These are phyloP conservation scores for Fusarium gaditjirri DNA, from an alignment of 2,329 filamentous ascomycete species.

Conservation along the genomic window DNA sequence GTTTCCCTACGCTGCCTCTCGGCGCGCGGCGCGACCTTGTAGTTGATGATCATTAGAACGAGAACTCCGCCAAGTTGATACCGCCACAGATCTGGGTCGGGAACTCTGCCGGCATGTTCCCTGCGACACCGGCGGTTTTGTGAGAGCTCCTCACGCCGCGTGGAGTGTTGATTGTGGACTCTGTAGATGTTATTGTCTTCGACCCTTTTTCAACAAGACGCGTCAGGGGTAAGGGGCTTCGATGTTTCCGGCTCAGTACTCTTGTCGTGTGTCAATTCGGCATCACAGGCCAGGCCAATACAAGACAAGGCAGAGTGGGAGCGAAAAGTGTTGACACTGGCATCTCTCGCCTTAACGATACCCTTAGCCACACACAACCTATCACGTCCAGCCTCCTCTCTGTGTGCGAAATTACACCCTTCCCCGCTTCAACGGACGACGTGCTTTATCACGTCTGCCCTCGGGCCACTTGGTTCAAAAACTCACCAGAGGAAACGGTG, in stretches of 20 bases:
- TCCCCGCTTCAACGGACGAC: constrained; percentile 31
- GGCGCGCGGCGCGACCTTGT: neutral
- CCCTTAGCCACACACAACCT: constrained; percentile 15
- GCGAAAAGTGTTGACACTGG: constrained; percentile 3
- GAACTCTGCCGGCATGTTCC: neutral
- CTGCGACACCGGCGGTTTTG: constrained; percentile 29
- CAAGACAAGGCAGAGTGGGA: neutral
- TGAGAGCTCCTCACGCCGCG: constrained; percentile 3
- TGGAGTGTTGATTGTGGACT: neutral
- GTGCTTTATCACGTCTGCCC: constrained; percentile 16
- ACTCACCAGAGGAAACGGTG: constrained; percentile 1
- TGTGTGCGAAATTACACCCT: constrained; percentile 14
- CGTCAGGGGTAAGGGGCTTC: constrained; percentile 13
- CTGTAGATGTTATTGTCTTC: neutral
- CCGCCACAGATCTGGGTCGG: constrained; percentile 17
- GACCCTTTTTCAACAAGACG: constrained; percentile 3
- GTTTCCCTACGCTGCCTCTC: neutral
- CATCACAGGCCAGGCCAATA: neutral
- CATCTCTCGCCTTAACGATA: constrained; percentile 1
- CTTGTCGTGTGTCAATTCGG: neutral
- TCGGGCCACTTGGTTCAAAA: neutral
- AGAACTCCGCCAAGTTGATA: constrained; percentile 9
- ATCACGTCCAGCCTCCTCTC: constrained; percentile 5
- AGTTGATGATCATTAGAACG: neutral
- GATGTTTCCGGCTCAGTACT: constrained; percentile 9